Base-by-base conservation (phyloP, 257 asterid species). In the Forsythia viridissima region DNA sequence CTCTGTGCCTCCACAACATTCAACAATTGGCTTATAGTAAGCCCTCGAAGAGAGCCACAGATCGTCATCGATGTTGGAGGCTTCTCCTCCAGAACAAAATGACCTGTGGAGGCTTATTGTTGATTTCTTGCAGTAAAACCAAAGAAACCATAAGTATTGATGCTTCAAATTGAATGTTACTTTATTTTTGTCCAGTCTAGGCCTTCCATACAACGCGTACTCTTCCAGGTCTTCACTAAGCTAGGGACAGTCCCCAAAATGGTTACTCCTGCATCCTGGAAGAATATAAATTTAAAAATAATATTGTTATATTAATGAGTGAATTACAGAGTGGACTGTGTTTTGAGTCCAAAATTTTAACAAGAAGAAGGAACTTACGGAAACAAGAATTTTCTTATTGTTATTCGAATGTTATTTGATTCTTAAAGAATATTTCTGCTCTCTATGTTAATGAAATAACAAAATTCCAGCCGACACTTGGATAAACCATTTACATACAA, bases 1-100 rank as follows among this genome's bases (percentile, higher is more conserved):
- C 90, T 94, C 99, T 8, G 98, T 91, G 82, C 99, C 98, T 80
- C 99, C 99, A 75, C 99, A 94, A 69, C 93, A 86, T 85, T 93
- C 98, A 57, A 93, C 44, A 80, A 94, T 78, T 34, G 97, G 98
- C 80, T 83, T 89, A 83, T 94, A 93, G 79, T 55, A 88, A 57
- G 92, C 88, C 88, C 88, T 88, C n/a, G 99, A 93, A 11, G 98
- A 89, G 85, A 94, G 97, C 98, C 99, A 94, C 46, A 94, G 94
- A 84, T 91, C 97, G 82, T 94, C 99, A 70, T 94, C 99, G 41
- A 91, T 68, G 38, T 86, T 90, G 18, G 98, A 94, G 85, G 91
- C 86, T 88, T 94, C 98, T 72, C 99, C 99, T 4, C 96, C 92
- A 15, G 96, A 84, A 76, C 78, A 81, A 91, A 94, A 93, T 41